phyloP scores from a whole-genome alignment of 768 basidiomycete species.

The Suillus americanus region DNA sequence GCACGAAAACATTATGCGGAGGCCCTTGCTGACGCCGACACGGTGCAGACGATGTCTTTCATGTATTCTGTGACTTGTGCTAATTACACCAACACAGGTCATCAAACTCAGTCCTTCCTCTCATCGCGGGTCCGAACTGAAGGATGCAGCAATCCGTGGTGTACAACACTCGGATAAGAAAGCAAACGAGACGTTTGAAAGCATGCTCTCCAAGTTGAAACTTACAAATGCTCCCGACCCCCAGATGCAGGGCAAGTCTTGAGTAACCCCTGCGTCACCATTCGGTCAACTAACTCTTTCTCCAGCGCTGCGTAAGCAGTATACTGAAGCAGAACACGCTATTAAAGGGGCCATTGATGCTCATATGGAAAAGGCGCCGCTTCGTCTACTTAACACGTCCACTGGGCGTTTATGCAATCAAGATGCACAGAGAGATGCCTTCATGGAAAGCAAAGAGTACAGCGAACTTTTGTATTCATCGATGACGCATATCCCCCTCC shows the following conservation, averaged over 20 bases:
- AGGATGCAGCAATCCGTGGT: not conserved
- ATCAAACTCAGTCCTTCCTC: not conserved
- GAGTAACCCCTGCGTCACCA: not conserved
- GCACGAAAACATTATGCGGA: not conserved
- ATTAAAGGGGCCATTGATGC: not conserved
- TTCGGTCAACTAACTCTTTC: not conserved
- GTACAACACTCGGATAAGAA: not conserved
- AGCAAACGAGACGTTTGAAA: not conserved
- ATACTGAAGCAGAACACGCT: not conserved
- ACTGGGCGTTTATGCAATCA: not conserved
- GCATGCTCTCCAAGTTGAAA: not conserved
- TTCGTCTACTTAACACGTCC: not conserved
- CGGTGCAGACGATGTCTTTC: not conserved
- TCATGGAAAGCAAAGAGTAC: not conserved
- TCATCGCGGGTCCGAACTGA: not conserved
- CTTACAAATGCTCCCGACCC: not conserved
- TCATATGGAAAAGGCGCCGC: not conserved
- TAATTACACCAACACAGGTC: not conserved
- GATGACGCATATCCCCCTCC: not conserved
- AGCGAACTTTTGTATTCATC: not conserved
- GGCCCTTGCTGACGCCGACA: not conserved
- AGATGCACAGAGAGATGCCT: not conserved
- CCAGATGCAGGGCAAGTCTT: not conserved
- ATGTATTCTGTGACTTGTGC: not conserved
- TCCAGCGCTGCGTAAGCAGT: not conserved